Base-by-base conservation (phyloP, 78 protist species). In the Dictyostelium brefeldianum region DNA sequence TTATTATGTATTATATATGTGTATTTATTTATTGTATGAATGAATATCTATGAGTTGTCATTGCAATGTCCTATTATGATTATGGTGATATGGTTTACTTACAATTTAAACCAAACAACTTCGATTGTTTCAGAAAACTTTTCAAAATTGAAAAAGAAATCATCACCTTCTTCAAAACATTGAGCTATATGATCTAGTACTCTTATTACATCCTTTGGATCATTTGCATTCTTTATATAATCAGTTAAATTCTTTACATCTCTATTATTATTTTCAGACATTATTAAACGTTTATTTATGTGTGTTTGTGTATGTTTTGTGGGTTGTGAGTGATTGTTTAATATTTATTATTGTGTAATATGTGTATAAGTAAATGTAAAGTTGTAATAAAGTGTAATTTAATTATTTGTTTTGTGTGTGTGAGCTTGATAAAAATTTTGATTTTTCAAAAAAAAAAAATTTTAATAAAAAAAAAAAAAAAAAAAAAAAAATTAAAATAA, bases 121-220 rank as follows among this genome's bases (percentile, higher is more conserved):
- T 83, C 90, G 2, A 83, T 25, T 1, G 71, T 51, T 22, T 83
- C 90, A 53, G 90, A 77, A 25, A 83, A 54, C 79, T 50, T 83
- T 70, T 83, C 90, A 36, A 83, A 20, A 54, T 47, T 70, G 31
- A 50, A 31, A 41, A 71, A 41, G 53, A 43, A 71, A 71, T 71
- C 53, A 6, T 71, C 78, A 43, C 53, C 22, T 20, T 71, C 53
- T 2, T 31, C 43, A 2, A 43, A 57, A 2, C 54, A 43, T n/a
- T 83, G 79, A 12, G 71, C 6, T 18, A 71, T 62, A 43, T 41
- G 53, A 15, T 46, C 78, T 53, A 71, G 22, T 15, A 71, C 78
- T 20, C 18, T 71, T 18, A 43, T 46, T 7, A 43, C 25, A 6
- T 71, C 78, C 29, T 46, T 71, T 17, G 48, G 29, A 15, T 71